Percentiles rank a stretch among this genome's conserved stretches.
Evolutionary conservation across 495 filamentous ascomycete genomes (phyloP).

Genomic region (Tuber aestivum): DNA sequence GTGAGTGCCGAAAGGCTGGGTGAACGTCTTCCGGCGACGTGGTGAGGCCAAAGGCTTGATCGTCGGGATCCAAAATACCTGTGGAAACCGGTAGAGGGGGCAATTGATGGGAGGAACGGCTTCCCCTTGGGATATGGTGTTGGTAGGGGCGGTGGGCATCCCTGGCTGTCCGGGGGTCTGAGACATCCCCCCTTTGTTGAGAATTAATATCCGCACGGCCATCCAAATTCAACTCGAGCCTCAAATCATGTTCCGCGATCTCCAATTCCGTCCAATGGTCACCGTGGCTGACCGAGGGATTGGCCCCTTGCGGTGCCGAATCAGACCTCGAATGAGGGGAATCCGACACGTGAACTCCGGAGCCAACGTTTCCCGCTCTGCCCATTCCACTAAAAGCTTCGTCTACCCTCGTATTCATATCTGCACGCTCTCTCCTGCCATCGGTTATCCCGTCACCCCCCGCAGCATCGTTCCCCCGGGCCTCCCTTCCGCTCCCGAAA

Average conservation of each 20-base stretch:
- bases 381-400: conserved; percentile 11
- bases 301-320: conserved; percentile 11
- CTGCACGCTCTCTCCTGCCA: neutral
- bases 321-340: neutral
- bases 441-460: neutral
- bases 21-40: conserved; percentile 20
- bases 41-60: conserved; percentile 14
- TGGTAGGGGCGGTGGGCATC: conserved; percentile 15
- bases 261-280: conserved; percentile 18
- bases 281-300: conserved; percentile 10
- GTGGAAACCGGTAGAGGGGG: conserved; percentile 17
- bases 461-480: conserved; percentile 7
- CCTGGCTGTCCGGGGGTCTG: conserved; percentile 18
- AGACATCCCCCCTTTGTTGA: conserved; percentile 33
- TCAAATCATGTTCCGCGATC: conserved; percentile 16
- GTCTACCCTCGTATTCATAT: neutral
- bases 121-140: conserved; percentile 17
- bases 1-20: conserved; percentile 33
- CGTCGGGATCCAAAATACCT: conserved; percentile 10
- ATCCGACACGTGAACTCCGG: conserved; percentile 17
- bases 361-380: conserved; percentile 18
- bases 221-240: conserved; percentile 31
- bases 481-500: neutral
- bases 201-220: conserved; percentile 30
- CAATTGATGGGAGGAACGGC: conserved; percentile 14